Conservation (phyloP, 192 early-diverging fungal genomes). For the Mortierella antarctica region DNA sequence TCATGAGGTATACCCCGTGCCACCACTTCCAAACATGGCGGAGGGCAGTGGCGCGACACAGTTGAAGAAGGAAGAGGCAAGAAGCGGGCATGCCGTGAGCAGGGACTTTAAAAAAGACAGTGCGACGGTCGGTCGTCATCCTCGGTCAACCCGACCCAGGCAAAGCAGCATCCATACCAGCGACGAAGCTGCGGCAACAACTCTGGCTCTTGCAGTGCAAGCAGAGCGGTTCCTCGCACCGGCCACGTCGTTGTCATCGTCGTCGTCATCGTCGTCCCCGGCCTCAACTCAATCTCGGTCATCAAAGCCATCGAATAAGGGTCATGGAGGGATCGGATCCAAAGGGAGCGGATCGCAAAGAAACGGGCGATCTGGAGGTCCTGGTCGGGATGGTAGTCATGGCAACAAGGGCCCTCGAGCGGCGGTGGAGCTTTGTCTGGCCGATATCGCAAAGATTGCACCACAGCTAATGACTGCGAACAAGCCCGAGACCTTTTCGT, state of each 20-base stretch:
- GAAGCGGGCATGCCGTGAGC: neutral
- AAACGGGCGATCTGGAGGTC: neutral
- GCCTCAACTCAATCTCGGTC: neutral
- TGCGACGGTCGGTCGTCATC: neutral
- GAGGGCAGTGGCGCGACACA: no score
- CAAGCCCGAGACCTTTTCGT: slow-evolving; percentile 9
- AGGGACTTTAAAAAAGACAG: neutral
- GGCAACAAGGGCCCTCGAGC: slow-evolving; percentile 12
- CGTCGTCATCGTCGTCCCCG: neutral
- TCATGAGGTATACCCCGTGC: no score
- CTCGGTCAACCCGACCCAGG: neutral
- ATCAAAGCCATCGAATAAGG: neutral
- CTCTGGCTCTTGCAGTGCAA: neutral
- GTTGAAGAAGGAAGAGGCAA: neutral
- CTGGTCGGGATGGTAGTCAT: slow-evolving; percentile 8
- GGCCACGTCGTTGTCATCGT: neutral
- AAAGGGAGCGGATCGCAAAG: neutral
- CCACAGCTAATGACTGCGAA: slow-evolving; percentile 15
- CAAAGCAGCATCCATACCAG: neutral
- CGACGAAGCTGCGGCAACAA: neutral
- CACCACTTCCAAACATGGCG: no score
- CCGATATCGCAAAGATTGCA: slow-evolving; percentile 44
- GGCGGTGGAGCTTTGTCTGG: slow-evolving; percentile 35
- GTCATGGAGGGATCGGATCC: neutral
- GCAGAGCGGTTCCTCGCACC: no score